These are phyloP conservation scores for Barnettozyma hawaiiensis DNA, from an alignment of 1,139 yeast species.

Conservation along the genomic window DNA sequence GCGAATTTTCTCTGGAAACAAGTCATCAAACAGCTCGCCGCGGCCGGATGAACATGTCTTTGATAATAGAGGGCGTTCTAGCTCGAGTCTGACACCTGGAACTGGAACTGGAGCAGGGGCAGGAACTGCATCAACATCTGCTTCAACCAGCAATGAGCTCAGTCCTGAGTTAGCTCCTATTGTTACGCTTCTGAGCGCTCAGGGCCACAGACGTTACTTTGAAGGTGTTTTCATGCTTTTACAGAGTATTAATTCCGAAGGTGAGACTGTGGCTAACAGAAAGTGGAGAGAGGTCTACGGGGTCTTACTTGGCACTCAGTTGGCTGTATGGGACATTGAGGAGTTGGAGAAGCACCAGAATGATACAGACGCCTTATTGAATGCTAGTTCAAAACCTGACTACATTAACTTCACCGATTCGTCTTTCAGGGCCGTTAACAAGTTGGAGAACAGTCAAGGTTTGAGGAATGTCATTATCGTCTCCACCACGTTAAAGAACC, in stretches of 20 bases:
- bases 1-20: constrained; percentile 2
- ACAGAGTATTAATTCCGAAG: constrained; percentile 74
- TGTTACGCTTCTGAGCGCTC: constrained; percentile 66
- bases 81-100: constrained; percentile 1
- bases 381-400: constrained; percentile 66
- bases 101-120: no score
- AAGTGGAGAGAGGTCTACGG: constrained; percentile 94
- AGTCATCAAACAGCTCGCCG: constrained; percentile 1
- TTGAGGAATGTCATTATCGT: constrained; percentile 71
- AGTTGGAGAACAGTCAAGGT: constrained; percentile 21
- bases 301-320: constrained; percentile 80
- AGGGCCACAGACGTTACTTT: constrained; percentile 63
- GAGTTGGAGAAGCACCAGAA: constrained; percentile 52
- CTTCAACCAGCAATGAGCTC: constrained; percentile 10
- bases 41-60: constrained; percentile 1
- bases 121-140: no score
- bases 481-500: constrained; percentile 84
- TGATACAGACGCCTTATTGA: constrained; percentile 45
- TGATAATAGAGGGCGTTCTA: background rate
- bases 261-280: constrained; percentile 71
- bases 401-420: constrained; percentile 91
- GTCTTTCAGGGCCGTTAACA: constrained; percentile 66
- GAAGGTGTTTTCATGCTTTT: constrained; percentile 73
- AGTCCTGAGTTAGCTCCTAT: constrained; percentile 75
- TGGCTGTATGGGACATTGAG: constrained; percentile 91